Evolutionary conservation across 2,329 filamentous ascomycete species (phyloP).

Genomic region (Colletotrichum melonis): DNA sequence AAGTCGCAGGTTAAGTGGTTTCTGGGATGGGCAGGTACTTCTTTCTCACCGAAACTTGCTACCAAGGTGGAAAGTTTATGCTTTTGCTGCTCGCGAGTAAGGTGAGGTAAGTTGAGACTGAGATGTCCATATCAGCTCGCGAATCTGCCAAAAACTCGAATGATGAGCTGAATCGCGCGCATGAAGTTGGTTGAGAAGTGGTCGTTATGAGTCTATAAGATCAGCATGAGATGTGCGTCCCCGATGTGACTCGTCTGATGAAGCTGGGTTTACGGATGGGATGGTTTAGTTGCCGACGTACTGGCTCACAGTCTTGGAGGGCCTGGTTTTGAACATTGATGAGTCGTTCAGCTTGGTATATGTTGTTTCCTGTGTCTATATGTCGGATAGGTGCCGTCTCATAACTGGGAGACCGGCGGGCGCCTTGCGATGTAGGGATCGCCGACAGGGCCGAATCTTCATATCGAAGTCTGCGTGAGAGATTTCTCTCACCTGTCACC

Average conservation of each 20-base stretch:
- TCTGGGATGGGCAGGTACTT: not conserved
- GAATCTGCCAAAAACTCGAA: not conserved
- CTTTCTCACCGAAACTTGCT: too few relatives aligned
- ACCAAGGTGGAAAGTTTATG: not conserved
- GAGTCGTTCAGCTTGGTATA: not conserved
- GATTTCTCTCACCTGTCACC: not conserved
- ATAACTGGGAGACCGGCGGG: not conserved
- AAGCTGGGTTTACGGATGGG: not conserved
- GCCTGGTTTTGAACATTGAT: not conserved
- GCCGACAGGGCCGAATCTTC: not conserved
- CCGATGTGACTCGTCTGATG: slow-evolving; percentile 1
- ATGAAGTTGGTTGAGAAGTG: not conserved
- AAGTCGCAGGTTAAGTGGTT: slow-evolving; percentile 4
- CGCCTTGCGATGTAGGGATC: not conserved
- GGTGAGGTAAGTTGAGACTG: not conserved
- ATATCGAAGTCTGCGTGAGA: not conserved
- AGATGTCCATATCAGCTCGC: not conserved
- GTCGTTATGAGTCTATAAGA: not conserved
- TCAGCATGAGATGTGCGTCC: not conserved
- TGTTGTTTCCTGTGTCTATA: not conserved
- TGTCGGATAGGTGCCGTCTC: not conserved
- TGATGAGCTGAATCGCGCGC: slow-evolving; percentile 9
- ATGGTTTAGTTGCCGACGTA: not conserved
- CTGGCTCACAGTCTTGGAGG: too few relatives aligned
- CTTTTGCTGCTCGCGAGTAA: not conserved